Evolutionary conservation across 768 basidiomycete species (phyloP).

Genomic region (Agaricus blazei): DNA sequence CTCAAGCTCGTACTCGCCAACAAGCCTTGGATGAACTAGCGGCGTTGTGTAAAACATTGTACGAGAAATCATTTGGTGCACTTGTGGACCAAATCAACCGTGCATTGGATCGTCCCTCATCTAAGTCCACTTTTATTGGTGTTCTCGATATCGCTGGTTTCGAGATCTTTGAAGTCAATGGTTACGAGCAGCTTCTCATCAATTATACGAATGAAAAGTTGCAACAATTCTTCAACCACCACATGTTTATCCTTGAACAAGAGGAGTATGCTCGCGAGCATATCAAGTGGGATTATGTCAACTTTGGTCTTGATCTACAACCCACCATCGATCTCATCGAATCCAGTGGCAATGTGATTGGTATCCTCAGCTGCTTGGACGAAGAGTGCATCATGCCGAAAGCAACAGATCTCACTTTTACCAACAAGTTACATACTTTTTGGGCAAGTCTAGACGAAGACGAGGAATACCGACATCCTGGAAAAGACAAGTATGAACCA

Average conservation of each 20-base stretch:
- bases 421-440: slow-evolving; percentile 79
- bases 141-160: slow-evolving; percentile 99
- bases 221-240: slow-evolving; percentile 98
- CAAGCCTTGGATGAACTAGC: slow-evolving; percentile 92
- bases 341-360: slow-evolving; percentile 72
- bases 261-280: slow-evolving; percentile 96
- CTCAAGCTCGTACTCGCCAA: slow-evolving; percentile 84
- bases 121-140: slow-evolving; percentile 92
- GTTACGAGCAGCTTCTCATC: slow-evolving; percentile 96
- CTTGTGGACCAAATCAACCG: slow-evolving; percentile 94
- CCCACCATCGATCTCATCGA: slow-evolving; percentile 99
- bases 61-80: slow-evolving; percentile 93
- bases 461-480: slow-evolving; percentile 60
- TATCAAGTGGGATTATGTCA: slow-evolving; percentile 97
- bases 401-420: slow-evolving; percentile 92
- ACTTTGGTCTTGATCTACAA: slow-evolving; percentile 95
- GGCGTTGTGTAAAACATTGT: slow-evolving; percentile 89
- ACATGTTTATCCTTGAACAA: slow-evolving; percentile 99
- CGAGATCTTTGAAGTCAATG: slow-evolving; percentile 93
- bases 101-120: slow-evolving; percentile 88
- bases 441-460: slow-evolving; percentile 59
- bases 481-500: slow-evolving; percentile 79
- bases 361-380: slow-evolving; percentile 89
- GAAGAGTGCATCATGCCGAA: slow-evolving; percentile 99
- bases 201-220: slow-evolving; percentile 99